Conservation (phyloP, 2,329 filamentous ascomycete species). For the Botrytis deweyae region DNA sequence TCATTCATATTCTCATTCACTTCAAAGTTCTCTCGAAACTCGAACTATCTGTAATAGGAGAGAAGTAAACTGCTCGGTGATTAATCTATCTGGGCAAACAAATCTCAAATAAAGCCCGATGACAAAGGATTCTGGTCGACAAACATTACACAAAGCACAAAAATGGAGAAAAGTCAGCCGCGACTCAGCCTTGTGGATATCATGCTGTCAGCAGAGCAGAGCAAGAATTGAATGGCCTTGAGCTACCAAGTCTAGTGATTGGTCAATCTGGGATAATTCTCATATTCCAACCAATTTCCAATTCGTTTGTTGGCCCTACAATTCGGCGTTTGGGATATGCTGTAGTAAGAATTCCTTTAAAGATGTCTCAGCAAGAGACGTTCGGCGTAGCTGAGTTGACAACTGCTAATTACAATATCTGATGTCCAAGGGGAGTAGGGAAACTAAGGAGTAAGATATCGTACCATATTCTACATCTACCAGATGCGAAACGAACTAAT, state of each 20-base stretch:
- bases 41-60: background rate
- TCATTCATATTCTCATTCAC: background rate
- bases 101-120: background rate
- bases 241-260: background rate
- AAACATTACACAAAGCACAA: background rate
- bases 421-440: fast-evolving
- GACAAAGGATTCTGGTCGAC: background rate
- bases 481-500: background rate
- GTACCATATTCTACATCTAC: background rate
- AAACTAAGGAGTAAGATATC: background rate
- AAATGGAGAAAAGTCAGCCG: background rate
- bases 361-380: background rate
- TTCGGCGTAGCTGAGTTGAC: background rate
- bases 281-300: background rate
- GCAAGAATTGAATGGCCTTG: background rate
- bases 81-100: background rate
- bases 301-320: no score
- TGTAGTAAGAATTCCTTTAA: background rate
- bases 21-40: background rate
- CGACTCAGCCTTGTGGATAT: background rate
- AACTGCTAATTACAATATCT: background rate
- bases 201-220: background rate
- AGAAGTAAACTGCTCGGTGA: background rate
- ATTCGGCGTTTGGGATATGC: background rate
- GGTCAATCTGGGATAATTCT: background rate